Base-by-base conservation (phyloP, 805 yeast species). In the Nakazawaea wyomingensis region DNA sequence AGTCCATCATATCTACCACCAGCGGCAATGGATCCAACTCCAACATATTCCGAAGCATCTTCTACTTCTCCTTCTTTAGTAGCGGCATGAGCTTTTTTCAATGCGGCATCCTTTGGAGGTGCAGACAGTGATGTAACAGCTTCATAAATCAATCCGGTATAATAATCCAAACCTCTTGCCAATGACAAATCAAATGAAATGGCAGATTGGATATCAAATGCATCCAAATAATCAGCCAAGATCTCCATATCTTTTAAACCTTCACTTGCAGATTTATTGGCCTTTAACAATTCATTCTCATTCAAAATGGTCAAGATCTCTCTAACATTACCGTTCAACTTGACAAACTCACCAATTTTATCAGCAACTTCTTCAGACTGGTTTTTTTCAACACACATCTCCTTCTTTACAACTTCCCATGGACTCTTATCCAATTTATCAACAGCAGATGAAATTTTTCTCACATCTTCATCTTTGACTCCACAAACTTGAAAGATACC, bases 1-100 rank as follows among this genome's bases (percentile, higher is more conserved):
- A 93, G 76, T 56, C 85, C 84, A 64, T 93, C 99, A 65, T 93
- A 93, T 65, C 99, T 86, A 51, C 99, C 99, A 68, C 99, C 99
- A 39, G 96, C 99, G 40, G 96, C 96, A 57, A 93, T 89, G 5
- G 99, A 93, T 28, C 99, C 99, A 34, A 91, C 96, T 54, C 99
- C 99, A 43, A 93, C 98, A 54, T 85, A 88, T 50, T 87, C 97
- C 41, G 95, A 85, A 45, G 96, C 96, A 64, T 93, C 97, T 52
- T 88, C 96, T 41, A 77, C 91, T 14, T 75, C 85, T 37, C 60
- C 11, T 11, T 29, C n/a, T n/a, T n/a, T n/a, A n/a, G n/a, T n/a
- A n/a, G n/a, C 57, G 17, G 60, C 57, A 53, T 66, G 66, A 16
- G 64, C 70, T 60, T 78, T 82, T 62, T 80, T 69, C 61, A 78